Conservation (phyloP, 371 early-diverging fungal genomes). For the Mortierella sp. region DNA sequence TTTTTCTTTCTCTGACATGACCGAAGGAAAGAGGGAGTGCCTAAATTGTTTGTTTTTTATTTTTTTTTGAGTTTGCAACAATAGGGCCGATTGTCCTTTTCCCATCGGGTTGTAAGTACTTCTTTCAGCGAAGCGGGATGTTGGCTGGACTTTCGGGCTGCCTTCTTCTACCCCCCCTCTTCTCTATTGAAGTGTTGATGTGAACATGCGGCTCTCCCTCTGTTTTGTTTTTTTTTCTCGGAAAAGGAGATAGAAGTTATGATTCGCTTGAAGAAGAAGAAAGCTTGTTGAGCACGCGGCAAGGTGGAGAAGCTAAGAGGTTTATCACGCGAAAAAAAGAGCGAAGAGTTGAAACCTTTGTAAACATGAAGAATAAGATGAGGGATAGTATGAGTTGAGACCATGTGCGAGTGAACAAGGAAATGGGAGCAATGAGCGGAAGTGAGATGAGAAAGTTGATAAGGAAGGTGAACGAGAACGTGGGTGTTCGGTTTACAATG, state of each 20-base stretch:
- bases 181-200: not conserved
- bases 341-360: not conserved
- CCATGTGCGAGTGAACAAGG: not conserved
- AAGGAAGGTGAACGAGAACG: not conserved
- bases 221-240: not conserved
- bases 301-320: not conserved
- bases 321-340: not conserved
- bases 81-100: not conserved
- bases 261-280: not conserved
- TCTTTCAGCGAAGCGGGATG: not conserved
- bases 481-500: not conserved
- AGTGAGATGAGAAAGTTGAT: not conserved
- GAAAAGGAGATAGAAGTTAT: not conserved
- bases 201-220: conserved; percentile 3
- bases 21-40: not conserved
- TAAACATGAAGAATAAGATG: not conserved
- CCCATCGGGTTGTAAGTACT: not conserved
- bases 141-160: conserved; percentile 7
- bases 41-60: not conserved
- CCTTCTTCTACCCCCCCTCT: not conserved
- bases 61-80: not conserved
- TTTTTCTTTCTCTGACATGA: no score
- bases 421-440: not conserved
- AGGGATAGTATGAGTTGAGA: not conserved
- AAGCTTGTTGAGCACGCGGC: not conserved